Percentiles rank a stretch among this genome's conserved stretches.
These are phyloP conservation scores for Erodium maritimum DNA, from an alignment of 345 rosid genomes.

Conservation along the genomic window DNA sequence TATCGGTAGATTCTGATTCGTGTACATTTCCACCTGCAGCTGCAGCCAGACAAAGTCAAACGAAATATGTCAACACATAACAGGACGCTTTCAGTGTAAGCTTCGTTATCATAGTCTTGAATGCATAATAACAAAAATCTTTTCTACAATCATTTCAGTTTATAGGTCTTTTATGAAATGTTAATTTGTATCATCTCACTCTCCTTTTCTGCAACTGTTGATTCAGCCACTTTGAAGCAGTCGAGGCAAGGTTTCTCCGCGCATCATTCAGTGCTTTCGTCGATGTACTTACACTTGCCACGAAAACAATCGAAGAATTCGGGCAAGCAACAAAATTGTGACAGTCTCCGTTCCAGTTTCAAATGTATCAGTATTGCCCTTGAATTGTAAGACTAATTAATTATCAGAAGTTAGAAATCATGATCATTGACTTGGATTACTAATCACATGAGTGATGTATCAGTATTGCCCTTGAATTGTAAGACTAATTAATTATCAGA, in stretches of 20 bases:
- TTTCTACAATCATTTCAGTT: no score
- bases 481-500: no score
- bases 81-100: constrained; percentile 74
- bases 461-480: no score
- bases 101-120: neutral
- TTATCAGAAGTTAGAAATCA: no score
- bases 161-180: neutral
- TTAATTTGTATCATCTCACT: neutral
- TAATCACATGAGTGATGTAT: no score
- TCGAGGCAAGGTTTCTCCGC: constrained; percentile 88
- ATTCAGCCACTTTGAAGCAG: constrained; percentile 67
- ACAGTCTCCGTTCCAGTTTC: no score
- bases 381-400: no score
- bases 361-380: no score
- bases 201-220: neutral
- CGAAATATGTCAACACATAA: constrained; percentile 47
- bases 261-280: constrained; percentile 80
- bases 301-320: constrained; percentile 74
- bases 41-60: constrained; percentile 94
- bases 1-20: neutral
- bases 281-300: constrained; percentile 63
- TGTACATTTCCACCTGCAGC: constrained; percentile 30
- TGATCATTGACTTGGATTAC: no score
- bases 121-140: neutral
- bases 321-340: constrained; percentile 29